phyloP scores from a whole-genome alignment of 176 grass and related monocot genomes.

The Pontederia paniculata region DNA sequence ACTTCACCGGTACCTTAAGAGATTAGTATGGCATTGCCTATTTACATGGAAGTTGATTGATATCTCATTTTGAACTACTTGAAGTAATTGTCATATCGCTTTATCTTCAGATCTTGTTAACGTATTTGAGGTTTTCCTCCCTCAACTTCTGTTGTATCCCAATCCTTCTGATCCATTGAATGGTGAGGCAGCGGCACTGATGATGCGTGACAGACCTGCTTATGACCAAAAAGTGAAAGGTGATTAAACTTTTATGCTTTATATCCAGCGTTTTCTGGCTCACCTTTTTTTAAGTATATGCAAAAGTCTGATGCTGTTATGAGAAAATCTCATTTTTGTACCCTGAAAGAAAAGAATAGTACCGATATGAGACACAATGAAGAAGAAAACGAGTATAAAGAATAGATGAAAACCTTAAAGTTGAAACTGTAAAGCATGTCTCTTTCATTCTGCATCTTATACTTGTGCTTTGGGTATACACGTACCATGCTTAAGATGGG shows the following conservation, averaged over 20 bases:
- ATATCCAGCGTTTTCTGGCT: too few species aligned
- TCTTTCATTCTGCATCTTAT: too few species aligned
- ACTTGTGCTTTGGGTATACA: too few species aligned
- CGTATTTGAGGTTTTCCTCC: constrained; percentile 93
- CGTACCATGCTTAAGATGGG: too few species aligned
- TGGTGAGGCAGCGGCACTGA: constrained; percentile 86
- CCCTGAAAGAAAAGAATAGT: too few species aligned
- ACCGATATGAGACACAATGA: too few species aligned
- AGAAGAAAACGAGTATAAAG: too few species aligned
- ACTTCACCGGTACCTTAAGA: not conserved
- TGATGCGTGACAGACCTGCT: constrained; percentile 86
- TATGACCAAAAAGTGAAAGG: constrained; percentile 99
- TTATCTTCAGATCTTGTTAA: constrained; percentile 68
- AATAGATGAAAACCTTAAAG: too few species aligned
- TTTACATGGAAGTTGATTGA: not conserved
- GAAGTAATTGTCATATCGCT: not conserved
- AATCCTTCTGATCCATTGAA: constrained; percentile 97
- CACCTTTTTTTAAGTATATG: too few species aligned
- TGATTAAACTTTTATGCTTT: constrained; percentile 12
- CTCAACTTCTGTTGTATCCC: constrained; percentile 83
- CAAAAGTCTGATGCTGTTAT: too few species aligned
- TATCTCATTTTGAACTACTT: not conserved
- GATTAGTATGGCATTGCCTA: not conserved
- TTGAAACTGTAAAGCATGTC: too few species aligned
- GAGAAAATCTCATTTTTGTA: too few species aligned